Percentiles rank a stretch among this genome's conserved stretches.
phyloP scores from a whole-genome alignment of 2,329 filamentous ascomycete genomes.

The Conoideocrella luteorostrata region DNA sequence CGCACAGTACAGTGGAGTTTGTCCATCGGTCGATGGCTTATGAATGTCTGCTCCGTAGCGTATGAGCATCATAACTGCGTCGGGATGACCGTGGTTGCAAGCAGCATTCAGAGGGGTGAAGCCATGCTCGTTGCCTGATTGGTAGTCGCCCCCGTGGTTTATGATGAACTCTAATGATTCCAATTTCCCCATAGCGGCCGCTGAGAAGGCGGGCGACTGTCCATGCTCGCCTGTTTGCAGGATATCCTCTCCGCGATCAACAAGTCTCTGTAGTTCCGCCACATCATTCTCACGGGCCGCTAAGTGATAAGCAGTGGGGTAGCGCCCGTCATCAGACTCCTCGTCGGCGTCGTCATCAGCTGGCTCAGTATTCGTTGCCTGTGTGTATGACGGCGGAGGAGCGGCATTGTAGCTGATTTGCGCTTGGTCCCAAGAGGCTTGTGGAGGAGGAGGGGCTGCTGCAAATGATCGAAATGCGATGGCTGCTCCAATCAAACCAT shows the following conservation, averaged over 20 bases:
- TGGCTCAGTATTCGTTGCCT: background rate
- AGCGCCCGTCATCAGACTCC: background rate
- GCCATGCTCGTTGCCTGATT: slow-evolving; percentile 2
- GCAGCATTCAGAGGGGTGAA: slow-evolving; percentile 5
- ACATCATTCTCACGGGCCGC: slow-evolving; percentile 2
- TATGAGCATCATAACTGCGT: background rate
- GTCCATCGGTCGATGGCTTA: background rate
- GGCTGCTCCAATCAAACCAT: background rate
- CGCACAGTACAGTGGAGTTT: background rate
- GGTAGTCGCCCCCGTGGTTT: slow-evolving; percentile 1
- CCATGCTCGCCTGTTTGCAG: slow-evolving; percentile 2
- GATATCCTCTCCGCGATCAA: background rate
- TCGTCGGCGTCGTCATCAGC: background rate
- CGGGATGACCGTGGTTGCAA: background rate
- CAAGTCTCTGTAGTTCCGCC: slow-evolving; percentile 2
- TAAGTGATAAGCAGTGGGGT: background rate
- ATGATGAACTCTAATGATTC: slow-evolving; percentile 1
- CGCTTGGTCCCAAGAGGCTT: background rate
- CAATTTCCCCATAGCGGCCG: background rate
- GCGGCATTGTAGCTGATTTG: background rate
- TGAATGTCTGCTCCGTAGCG: slow-evolving; percentile 1
- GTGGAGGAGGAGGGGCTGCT: background rate
- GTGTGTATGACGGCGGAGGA: background rate
- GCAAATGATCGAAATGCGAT: background rate
- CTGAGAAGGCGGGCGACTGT: slow-evolving; percentile 1